Evolutionary conservation across 176 grass and related monocot species (phyloP).

Genomic region (Rhipidocladum racemiflorum): DNA sequence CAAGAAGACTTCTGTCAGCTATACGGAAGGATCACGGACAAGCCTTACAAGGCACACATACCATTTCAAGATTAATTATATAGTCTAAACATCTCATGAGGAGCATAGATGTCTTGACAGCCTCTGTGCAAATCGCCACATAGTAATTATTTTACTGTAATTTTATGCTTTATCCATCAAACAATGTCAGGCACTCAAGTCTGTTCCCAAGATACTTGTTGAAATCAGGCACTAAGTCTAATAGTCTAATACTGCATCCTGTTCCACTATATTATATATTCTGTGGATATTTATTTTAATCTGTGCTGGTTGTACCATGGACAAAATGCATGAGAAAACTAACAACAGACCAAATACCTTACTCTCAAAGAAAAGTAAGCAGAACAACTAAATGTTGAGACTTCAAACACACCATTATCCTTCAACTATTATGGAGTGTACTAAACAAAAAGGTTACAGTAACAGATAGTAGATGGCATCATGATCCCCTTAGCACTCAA

Average conservation of each 20-base stretch:
- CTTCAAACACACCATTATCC: slow-evolving; percentile 11
- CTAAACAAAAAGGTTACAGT: slow-evolving; percentile 22
- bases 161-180: slow-evolving; percentile 30
- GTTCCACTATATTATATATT: slow-evolving; percentile 19
- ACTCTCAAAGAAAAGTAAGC: slow-evolving; percentile 2
- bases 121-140: slow-evolving; percentile 8
- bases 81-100: slow-evolving; percentile 19
- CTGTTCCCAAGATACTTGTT: slow-evolving; percentile 10
- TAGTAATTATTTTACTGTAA: slow-evolving; percentile 29
- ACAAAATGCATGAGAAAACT: slow-evolving; percentile 1
- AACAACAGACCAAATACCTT: slow-evolving; percentile 6
- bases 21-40: slow-evolving; percentile 9
- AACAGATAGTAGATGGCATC: slow-evolving; percentile 8
- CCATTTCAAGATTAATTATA: slow-evolving; percentile 23
- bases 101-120: slow-evolving; percentile 15
- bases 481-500: slow-evolving; percentile 15
- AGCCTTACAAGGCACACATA: slow-evolving; percentile 11
- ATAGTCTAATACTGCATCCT: neutral
- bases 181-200: slow-evolving; percentile 30
- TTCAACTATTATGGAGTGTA: slow-evolving; percentile 14
- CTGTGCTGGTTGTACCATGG: slow-evolving; percentile 1
- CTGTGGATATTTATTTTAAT: neutral
- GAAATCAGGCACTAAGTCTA: neutral
- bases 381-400: neutral
- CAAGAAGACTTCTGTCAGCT: slow-evolving; percentile 13